phyloP scores from a whole-genome alignment of 345 rosid genomes.

The Erucastrum elatum region DNA sequence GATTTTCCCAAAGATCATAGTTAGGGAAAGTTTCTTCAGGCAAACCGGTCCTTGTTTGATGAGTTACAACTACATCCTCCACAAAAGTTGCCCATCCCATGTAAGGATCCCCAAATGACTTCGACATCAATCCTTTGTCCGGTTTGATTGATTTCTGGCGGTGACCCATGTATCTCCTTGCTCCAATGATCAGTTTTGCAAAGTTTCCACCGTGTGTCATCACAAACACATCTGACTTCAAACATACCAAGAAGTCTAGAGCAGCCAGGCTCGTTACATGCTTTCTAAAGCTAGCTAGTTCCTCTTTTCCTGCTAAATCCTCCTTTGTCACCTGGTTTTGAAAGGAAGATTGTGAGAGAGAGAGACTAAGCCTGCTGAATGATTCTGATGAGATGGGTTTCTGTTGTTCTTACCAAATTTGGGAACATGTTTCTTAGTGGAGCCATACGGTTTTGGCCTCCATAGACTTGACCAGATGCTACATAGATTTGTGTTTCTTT shows the following conservation, averaged over 20 bases:
- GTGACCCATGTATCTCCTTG: constrained; percentile 96
- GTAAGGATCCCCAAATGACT: constrained; percentile 97
- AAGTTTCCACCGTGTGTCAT: constrained; percentile 99
- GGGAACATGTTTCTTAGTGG: constrained; percentile 98
- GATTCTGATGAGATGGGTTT: background rate
- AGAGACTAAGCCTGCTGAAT: background rate
- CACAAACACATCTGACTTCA: constrained; percentile 96
- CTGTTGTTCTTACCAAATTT: constrained; percentile 57
- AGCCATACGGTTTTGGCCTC: constrained; percentile 99
- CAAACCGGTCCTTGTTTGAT: no score
- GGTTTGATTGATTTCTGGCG: constrained; percentile 94
- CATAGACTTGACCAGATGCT: constrained; percentile 99
- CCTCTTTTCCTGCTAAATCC: constrained; percentile 83
- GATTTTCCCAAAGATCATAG: constrained; percentile 99
- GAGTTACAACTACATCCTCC: constrained; percentile 85
- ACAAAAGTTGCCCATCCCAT: constrained; percentile 98
- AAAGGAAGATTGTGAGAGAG: constrained; percentile 1
- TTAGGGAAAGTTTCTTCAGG: no score
- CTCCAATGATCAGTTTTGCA: constrained; percentile 96
- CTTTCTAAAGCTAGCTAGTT: constrained; percentile 78
- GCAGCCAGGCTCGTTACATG: constrained; percentile 99
- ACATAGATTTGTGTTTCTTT: constrained; percentile 98
- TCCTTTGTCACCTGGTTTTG: constrained; percentile 84
- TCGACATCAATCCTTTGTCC: constrained; percentile 99
- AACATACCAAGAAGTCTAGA: constrained; percentile 92